Percentiles rank a stretch among this genome's conserved stretches.
These are phyloP conservation scores for Pythium utonaiense DNA, from an alignment of 352 stramenopile species.

Conservation along the genomic window DNA sequence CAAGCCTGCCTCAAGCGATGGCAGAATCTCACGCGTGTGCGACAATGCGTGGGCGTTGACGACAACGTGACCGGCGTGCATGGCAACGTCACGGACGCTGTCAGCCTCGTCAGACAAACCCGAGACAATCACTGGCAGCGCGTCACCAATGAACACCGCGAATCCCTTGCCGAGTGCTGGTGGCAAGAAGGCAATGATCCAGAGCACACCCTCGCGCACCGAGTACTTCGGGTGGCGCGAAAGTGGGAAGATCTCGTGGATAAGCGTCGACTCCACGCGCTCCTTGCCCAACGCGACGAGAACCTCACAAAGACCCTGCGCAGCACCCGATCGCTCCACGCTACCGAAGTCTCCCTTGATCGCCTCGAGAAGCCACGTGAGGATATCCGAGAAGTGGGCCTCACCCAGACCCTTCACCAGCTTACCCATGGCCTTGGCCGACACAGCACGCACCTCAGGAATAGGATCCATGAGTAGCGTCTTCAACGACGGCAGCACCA, in stretches of 20 bases:
- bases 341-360: conserved; percentile 94
- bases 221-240: conserved; percentile 91
- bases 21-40: conserved; percentile 97
- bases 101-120: conserved; percentile 99
- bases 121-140: conserved; percentile 95
- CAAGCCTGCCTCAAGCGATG: conserved; percentile 94
- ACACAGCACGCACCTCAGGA: conserved; percentile 92
- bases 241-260: conserved; percentile 96
- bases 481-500: conserved; percentile 96
- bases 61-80: conserved; percentile 97
- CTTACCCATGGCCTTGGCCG: conserved; percentile 93
- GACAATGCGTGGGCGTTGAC: conserved; percentile 96
- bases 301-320: conserved; percentile 98
- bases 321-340: conserved; percentile 97
- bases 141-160: conserved; percentile 90
- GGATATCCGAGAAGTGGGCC: conserved; percentile 93
- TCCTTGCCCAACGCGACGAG: conserved; percentile 82
- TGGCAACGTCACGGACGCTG: conserved; percentile 95
- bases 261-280: conserved; percentile 64
- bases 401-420: conserved; percentile 96
- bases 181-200: conserved; percentile 98
- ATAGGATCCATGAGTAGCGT: conserved; percentile 91
- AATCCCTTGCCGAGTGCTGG: conserved; percentile 93
- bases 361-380: conserved; percentile 96
- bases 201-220: conserved; percentile 98